A percentile compares a stretch with the other conserved stretches of the same genome.
Evolutionary conservation across 345 rosid genomes (phyloP).

Genomic region (Pugionium dolabratum): DNA sequence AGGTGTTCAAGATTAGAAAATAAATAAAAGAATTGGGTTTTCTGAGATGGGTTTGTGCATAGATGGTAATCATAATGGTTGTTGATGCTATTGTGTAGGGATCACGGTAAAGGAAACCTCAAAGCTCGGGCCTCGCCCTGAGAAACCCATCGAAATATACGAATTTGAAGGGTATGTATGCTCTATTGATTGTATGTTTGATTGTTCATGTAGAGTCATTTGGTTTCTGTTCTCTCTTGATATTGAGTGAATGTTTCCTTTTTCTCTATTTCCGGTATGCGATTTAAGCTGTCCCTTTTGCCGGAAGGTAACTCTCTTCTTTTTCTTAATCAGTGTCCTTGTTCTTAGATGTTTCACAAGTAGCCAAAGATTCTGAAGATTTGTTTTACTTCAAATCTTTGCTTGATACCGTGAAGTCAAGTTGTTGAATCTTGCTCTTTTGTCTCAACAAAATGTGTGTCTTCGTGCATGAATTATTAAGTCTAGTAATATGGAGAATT

Average conservation of each 20-base stretch:
- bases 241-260: slow-evolving; percentile 29
- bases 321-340: background rate
- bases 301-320: slow-evolving; percentile 68
- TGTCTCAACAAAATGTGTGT: background rate
- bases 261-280: slow-evolving; percentile 35
- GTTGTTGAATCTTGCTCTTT: background rate
- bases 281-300: slow-evolving; percentile 89
- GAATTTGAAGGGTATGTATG: slow-evolving; percentile 82
- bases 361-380: slow-evolving; percentile 2
- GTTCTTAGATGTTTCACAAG: slow-evolving; percentile 13
- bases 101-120: slow-evolving; percentile 70
- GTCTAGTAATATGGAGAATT: slow-evolving; percentile 15
- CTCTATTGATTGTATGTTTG: background rate
- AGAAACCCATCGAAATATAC: slow-evolving; percentile 86
- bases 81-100: slow-evolving; percentile 48
- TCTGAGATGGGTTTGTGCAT: background rate
- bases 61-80: slow-evolving; percentile 7
- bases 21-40: background rate
- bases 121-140: slow-evolving; percentile 86
- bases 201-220: slow-evolving; percentile 4
- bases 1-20: background rate
- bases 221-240: slow-evolving; percentile 17
- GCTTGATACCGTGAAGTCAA: slow-evolving; percentile 9
- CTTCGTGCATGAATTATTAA: background rate
- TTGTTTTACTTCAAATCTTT: background rate